Base-by-base conservation (phyloP, 2,329 filamentous ascomycete genomes). In the Epichloe gansuensis region DNA sequence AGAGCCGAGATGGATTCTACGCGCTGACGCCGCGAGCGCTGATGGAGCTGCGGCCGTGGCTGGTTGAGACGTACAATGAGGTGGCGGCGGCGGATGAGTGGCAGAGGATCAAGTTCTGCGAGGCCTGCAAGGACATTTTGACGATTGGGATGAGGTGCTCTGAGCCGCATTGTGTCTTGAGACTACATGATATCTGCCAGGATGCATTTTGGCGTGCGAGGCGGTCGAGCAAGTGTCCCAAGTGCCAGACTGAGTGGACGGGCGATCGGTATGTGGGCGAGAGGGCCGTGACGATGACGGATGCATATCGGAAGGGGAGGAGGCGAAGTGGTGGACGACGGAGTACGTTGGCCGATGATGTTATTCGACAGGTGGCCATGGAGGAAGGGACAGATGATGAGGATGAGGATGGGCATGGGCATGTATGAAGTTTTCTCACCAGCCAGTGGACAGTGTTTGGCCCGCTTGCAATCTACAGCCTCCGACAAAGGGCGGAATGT, bases 61-160 rank as follows among this genome's bases (percentile, higher is more conserved):
- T 98, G 48, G 71, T 88, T n/a, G 86, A 88, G 51, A 88, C 85
- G 31, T 98, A 95, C 68, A 97, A 98, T 63, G 87, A 94, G 52
- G 70, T 76, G 0, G 78, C 81, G 9, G 73, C 75, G 1, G 69
- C 72, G 1, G 69, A 71, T n/a, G 81, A 81, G 37, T 82, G 78
- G 74, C 78, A 88, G 63, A 81, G 82, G 56, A 86, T 98, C 65
- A 95, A 93, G 70, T 81, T 83, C 57, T 98, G 93, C 65, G 80
- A 86, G 62, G 90, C 88, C 0, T 98, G 93, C 68, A 86, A 82
- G 66, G 90, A 95, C 58, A 85, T 97, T 56, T 81, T 97, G 42
- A 98, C 91, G 0, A 72, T 86, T 57, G 90, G 91, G 0, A 79
- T 90, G 74, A 78, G 91, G 52, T 95, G 91, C 68, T 67, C 75